These are phyloP conservation scores for Citeromyces siamensis DNA, from an alignment of 1,139 yeast species.

Conservation along the genomic window DNA sequence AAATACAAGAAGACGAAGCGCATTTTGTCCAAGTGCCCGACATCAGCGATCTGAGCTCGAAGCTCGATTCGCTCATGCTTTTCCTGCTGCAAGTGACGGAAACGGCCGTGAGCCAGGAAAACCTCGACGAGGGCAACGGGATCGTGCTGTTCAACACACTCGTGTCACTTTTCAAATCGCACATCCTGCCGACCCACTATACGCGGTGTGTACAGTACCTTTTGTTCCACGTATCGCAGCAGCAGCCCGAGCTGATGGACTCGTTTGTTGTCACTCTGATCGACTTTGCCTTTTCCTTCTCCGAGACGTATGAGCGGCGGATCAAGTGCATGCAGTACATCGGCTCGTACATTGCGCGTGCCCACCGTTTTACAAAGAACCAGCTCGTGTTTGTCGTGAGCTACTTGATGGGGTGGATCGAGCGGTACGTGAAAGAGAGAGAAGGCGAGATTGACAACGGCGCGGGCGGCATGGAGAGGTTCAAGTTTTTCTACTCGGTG, in stretches of 20 bases:
- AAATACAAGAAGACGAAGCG: slow-evolving; percentile 19
- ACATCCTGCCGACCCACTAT: slow-evolving; percentile 83
- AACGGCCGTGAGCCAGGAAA: slow-evolving; percentile 25
- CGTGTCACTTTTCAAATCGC: slow-evolving; percentile 66
- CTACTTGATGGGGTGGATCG: slow-evolving; percentile 73
- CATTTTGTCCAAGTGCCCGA: slow-evolving; percentile 10
- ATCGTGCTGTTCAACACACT: slow-evolving; percentile 67
- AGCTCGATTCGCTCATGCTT: slow-evolving; percentile 57
- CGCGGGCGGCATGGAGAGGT: slow-evolving; percentile 68
- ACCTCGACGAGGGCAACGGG: slow-evolving; percentile 27
- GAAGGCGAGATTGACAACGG: slow-evolving; percentile 63
- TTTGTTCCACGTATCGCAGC: slow-evolving; percentile 72
- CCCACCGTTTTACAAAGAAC: slow-evolving; percentile 53
- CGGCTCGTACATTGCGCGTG: slow-evolving; percentile 86
- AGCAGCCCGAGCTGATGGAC: slow-evolving; percentile 73
- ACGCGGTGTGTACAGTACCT: slow-evolving; percentile 84
- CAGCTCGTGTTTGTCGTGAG: slow-evolving; percentile 73
- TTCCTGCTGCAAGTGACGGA: slow-evolving; percentile 39
- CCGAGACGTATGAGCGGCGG: slow-evolving; percentile 60
- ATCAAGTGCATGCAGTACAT: slow-evolving; percentile 87
- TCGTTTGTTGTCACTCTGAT: slow-evolving; percentile 73
- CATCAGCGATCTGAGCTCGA: slow-evolving; percentile 44
- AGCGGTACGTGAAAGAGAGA: slow-evolving; percentile 68
- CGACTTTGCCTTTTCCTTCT: slow-evolving; percentile 64
- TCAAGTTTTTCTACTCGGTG: slow-evolving; percentile 83